These are phyloP conservation scores for Obba rivulosa DNA, from an alignment of 768 basidiomycete genomes.

Conservation along the genomic window DNA sequence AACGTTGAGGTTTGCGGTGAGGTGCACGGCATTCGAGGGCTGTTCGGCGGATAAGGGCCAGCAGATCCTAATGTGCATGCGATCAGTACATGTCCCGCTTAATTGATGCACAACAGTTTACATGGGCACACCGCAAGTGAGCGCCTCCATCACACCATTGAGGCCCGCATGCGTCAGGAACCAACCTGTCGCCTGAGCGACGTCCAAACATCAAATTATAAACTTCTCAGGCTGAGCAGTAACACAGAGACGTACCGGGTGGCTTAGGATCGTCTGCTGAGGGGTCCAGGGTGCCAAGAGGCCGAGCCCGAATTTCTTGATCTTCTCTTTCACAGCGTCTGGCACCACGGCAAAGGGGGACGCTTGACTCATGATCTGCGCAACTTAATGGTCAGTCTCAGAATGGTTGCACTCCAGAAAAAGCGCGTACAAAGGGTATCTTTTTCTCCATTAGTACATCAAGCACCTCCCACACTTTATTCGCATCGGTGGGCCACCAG, in stretches of 20 bases:
- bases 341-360: constrained; percentile 8
- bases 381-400: neutral
- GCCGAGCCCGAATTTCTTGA: constrained; percentile 6
- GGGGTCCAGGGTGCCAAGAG: constrained; percentile 9
- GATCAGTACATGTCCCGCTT: no score
- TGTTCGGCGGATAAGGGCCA: constrained; percentile 24
- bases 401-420: neutral
- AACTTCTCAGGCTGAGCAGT: no score
- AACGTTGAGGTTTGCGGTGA: constrained; percentile 17
- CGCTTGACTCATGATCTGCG: constrained; percentile 10
- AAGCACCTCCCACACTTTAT: constrained; percentile 11
- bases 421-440: constrained; percentile 16
- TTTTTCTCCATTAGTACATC: constrained; percentile 15
- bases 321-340: constrained; percentile 6
- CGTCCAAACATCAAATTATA: neutral
- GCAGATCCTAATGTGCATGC: constrained; percentile 14
- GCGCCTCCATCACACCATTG: neutral
- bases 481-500: constrained; percentile 12
- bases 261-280: constrained; percentile 10
- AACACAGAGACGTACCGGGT: constrained; percentile 4
- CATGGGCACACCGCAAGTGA: neutral
- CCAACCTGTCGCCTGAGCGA: constrained; percentile 10
- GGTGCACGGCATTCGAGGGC: constrained; percentile 15
- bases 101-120: neutral
- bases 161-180: constrained; percentile 3